Percentiles rank a stretch among this genome's conserved stretches.
These are phyloP conservation scores for Pseudogymnoascus sp. DNA, from an alignment of 2,329 filamentous ascomycete genomes.

Conservation along the genomic window DNA sequence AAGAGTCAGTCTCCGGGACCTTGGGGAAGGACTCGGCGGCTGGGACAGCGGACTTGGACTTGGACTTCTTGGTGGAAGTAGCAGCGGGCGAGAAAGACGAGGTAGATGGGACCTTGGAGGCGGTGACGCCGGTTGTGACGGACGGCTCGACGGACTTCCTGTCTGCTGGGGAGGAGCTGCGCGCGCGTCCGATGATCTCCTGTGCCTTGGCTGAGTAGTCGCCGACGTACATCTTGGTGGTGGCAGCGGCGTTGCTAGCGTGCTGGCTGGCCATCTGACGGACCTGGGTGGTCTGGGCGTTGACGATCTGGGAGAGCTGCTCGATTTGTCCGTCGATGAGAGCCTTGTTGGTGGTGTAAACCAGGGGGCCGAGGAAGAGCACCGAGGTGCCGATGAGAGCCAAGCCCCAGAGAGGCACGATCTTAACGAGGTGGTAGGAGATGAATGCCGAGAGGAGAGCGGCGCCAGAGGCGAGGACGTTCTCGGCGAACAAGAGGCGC, in stretches of 20 bases:
- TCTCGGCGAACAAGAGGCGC: conserved; percentile 63
- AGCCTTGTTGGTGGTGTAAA: conserved; percentile 64
- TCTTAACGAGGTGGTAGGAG: conserved; percentile 63
- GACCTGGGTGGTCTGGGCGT: conserved; percentile 58
- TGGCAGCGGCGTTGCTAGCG: conserved; percentile 54
- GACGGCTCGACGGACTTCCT: conserved; percentile 12
- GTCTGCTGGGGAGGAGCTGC: conserved; percentile 26
- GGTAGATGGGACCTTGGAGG: background rate
- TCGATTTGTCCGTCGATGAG: conserved; percentile 59
- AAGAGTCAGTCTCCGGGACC: background rate
- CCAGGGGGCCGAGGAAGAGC: conserved; percentile 55
- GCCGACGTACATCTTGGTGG: conserved; percentile 62
- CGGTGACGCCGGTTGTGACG: background rate
- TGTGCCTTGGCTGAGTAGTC: conserved; percentile 65
- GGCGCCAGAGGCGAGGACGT: conserved; percentile 51
- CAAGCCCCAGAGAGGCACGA: conserved; percentile 65
- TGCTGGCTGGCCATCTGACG: conserved; percentile 57
- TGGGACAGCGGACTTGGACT: background rate
- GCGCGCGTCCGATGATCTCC: conserved; percentile 49
- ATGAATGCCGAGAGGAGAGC: conserved; percentile 56
- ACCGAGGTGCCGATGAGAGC: conserved; percentile 53
- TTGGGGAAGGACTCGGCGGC: background rate
- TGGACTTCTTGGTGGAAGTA: background rate
- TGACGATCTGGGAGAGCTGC: conserved; percentile 51
- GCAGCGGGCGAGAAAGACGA: background rate